Percentiles rank a stretch among this genome's conserved stretches.
These are phyloP conservation scores for Hypoxylon fragiforme DNA, from an alignment of 495 filamentous ascomycete species.

Conservation along the genomic window DNA sequence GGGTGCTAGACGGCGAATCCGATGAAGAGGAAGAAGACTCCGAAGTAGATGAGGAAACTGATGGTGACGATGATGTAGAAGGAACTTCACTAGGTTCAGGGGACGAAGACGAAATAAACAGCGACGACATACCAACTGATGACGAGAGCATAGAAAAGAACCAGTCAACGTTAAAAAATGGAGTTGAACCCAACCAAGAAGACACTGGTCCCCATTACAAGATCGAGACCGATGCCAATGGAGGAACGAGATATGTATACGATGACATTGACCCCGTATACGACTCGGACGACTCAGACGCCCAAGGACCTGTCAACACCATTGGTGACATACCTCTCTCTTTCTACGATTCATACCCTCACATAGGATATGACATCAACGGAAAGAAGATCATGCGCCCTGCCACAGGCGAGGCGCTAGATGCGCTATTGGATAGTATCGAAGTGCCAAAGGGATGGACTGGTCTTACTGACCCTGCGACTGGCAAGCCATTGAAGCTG, in stretches of 20 bases:
- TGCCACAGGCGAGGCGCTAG: slow-evolving; percentile 89
- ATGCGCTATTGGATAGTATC: slow-evolving; percentile 92
- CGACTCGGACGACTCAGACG: slow-evolving; percentile 91
- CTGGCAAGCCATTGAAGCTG: slow-evolving; percentile 87
- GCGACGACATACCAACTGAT: slow-evolving; percentile 62
- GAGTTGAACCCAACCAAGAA: slow-evolving; percentile 39
- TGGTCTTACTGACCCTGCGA: slow-evolving; percentile 87
- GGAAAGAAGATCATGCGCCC: slow-evolving; percentile 97
- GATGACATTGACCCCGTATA: slow-evolving; percentile 92
- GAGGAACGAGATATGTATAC: slow-evolving; percentile 60
- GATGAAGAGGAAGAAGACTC: slow-evolving; percentile 46
- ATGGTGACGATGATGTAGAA: slow-evolving; percentile 40
- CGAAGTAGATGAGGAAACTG: slow-evolving; percentile 47
- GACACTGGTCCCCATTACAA: slow-evolving; percentile 58
- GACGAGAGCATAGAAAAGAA: slow-evolving; percentile 49
- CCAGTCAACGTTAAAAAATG: slow-evolving; percentile 30
- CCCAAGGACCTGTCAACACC: slow-evolving; percentile 77
- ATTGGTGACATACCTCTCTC: slow-evolving; percentile 92
- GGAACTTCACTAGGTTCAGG: slow-evolving; percentile 44
- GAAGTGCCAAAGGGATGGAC: slow-evolving; percentile 99
- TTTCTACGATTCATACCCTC: slow-evolving; percentile 96
- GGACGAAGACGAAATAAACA: slow-evolving; percentile 56
- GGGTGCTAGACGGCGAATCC: slow-evolving; percentile 58
- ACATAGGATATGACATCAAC: slow-evolving; percentile 98
- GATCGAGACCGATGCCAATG: slow-evolving; percentile 59